Evolutionary conservation across 495 filamentous ascomycete species (phyloP).

Genomic region (Ramalina intermedia): DNA sequence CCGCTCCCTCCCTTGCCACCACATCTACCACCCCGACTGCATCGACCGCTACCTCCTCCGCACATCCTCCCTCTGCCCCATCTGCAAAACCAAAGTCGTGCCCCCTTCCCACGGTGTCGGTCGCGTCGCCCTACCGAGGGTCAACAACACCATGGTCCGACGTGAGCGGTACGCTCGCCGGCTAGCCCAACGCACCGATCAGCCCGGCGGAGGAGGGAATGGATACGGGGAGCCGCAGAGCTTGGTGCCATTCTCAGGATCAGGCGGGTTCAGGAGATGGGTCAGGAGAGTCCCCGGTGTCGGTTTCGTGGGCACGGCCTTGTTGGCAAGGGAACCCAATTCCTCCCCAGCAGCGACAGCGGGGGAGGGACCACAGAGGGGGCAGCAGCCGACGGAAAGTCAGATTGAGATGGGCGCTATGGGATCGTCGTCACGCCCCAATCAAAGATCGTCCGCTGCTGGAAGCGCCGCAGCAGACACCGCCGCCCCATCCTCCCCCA

Average conservation of each 20-base stretch:
- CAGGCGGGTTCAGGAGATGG: background rate
- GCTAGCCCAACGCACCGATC: constrained; percentile 1
- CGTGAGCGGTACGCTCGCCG: constrained; percentile 38
- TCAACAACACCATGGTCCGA: constrained; percentile 76
- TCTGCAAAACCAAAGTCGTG: constrained; percentile 71
- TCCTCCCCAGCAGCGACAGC: too few relatives aligned
- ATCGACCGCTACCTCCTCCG: constrained; percentile 64
- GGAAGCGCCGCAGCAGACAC: too few relatives aligned
- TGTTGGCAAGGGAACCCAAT: too few relatives aligned
- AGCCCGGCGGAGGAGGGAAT: background rate
- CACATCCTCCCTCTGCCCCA: constrained; percentile 66
- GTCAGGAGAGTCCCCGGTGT: background rate
- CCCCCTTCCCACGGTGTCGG: constrained; percentile 48
- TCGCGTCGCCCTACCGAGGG: constrained; percentile 13
- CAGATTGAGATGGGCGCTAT: constrained; percentile 4
- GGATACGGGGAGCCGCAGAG: background rate
- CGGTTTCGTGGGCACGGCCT: too few relatives aligned
- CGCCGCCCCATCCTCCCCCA: too few relatives aligned
- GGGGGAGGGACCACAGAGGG: background rate
- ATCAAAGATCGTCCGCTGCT: too few relatives aligned
- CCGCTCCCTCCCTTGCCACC: constrained; percentile 72
- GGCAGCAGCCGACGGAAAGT: background rate
- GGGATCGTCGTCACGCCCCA: background rate
- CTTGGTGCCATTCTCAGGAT: background rate
- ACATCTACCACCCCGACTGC: constrained; percentile 84